Conservation (phyloP, 805 yeast species). For the Metschnikowia shivogae region DNA sequence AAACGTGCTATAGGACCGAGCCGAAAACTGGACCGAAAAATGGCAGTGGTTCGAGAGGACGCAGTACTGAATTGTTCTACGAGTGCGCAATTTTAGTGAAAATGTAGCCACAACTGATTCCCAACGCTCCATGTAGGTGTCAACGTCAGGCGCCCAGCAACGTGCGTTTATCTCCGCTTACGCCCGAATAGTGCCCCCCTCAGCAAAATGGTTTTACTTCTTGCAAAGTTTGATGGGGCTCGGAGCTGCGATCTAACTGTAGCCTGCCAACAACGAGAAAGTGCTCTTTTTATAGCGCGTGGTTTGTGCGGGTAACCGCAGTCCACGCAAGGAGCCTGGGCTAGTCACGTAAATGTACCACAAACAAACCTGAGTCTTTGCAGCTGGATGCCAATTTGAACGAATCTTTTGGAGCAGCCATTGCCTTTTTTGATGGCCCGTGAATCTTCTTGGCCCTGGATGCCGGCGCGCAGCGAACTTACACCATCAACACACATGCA, state of each 20-base stretch:
- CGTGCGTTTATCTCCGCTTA: slow-evolving; percentile 22
- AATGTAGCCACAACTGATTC: slow-evolving; percentile 23
- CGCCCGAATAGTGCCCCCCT: slow-evolving; percentile 17
- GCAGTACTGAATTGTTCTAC: not conserved
- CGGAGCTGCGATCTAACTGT: slow-evolving; percentile 21
- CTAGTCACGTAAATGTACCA: not conserved
- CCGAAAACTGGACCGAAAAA: no score
- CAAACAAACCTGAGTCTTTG: no score
- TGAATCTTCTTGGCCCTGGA: not conserved
- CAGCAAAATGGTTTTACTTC: slow-evolving; percentile 7
- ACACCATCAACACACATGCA: not conserved
- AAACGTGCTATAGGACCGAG: no score
- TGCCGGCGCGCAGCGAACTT: not conserved
- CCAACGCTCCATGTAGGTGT: slow-evolving; percentile 20
- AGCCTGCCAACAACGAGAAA: not conserved
- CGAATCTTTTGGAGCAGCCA: not conserved
- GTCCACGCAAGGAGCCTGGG: not conserved
- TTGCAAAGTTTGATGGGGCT: slow-evolving; percentile 14
- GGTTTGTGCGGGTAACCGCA: slow-evolving; percentile 12
- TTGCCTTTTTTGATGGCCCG: no score
- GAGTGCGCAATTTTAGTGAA: slow-evolving; percentile 3
- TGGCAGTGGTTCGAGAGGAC: no score
- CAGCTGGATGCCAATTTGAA: no score
- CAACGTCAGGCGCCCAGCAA: slow-evolving; percentile 26
- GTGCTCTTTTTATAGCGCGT: slow-evolving; percentile 3